A percentile compares a stretch with the other conserved stretches of the same genome.
phyloP scores from a whole-genome alignment of 2,329 filamentous ascomycete genomes.

The Penicillium verrucosum region DNA sequence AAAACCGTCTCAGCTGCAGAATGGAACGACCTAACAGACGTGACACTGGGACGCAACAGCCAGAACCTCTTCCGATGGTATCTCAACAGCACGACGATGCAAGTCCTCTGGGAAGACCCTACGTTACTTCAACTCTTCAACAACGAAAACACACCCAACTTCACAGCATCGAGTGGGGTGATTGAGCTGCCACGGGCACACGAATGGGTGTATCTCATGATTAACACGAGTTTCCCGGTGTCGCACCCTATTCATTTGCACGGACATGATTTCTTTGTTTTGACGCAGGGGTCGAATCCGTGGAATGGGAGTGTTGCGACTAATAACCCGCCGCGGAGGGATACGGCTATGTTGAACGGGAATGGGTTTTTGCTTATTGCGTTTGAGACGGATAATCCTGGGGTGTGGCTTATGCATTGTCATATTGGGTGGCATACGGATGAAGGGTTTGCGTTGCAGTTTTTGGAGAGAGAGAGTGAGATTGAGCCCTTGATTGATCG shows the following conservation, averaged over 20 bases:
- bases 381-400: conserved; percentile 53
- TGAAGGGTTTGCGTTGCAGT: conserved; percentile 33
- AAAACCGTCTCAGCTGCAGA: conserved; percentile 16
- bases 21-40: conserved; percentile 18
- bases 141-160: conserved; percentile 12
- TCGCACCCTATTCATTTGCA: conserved; percentile 66
- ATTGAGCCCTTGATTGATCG: conserved; percentile 23
- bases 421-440: conserved; percentile 33
- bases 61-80: conserved; percentile 31
- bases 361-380: conserved; percentile 50
- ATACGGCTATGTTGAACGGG: conserved; percentile 46
- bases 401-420: conserved; percentile 40
- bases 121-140: conserved; percentile 27
- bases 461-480: conserved; percentile 31
- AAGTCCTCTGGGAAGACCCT: conserved; percentile 32
- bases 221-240: conserved; percentile 22
- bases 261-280: conserved; percentile 68
- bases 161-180: conserved; percentile 19
- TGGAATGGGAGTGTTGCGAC: conserved; percentile 26
- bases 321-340: conserved; percentile 48
- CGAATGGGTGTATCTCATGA: conserved; percentile 29
- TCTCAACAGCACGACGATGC: conserved; percentile 32
- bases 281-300: conserved; percentile 50
- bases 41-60: conserved; percentile 12
- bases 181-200: conserved; percentile 24